Evolutionary conservation across 192 early-diverging fungal genomes (phyloP).

Genomic region (Backusella psychrophila): DNA sequence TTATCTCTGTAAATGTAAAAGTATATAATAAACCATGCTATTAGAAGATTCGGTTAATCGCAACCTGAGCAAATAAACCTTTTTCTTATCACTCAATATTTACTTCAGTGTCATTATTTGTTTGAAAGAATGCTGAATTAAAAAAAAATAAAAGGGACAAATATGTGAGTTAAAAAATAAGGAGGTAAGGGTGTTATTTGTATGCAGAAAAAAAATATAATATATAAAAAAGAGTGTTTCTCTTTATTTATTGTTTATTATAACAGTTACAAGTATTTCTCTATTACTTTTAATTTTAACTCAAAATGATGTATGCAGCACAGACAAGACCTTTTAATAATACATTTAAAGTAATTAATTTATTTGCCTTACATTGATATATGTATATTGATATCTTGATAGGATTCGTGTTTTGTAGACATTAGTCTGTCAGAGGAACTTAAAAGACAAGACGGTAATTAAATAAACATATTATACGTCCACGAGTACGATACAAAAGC

Average conservation of each 20-base stretch:
- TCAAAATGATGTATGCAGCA: slow-evolving; percentile 3
- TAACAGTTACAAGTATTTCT: neutral
- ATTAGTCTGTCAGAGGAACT: neutral
- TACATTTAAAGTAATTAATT: neutral
- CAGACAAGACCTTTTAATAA: slow-evolving; percentile 6
- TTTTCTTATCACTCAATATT: neutral
- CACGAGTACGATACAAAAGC: neutral
- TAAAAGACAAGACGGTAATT: slow-evolving; percentile 1
- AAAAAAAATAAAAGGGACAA: slow-evolving; percentile 12
- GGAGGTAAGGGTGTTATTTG: neutral
- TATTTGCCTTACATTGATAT: neutral
- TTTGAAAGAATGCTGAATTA: neutral
- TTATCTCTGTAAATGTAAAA: neutral
- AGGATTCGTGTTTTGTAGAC: slow-evolving; percentile 13
- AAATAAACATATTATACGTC: neutral
- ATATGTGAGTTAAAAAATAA: slow-evolving; percentile 12
- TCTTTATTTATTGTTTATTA: neutral
- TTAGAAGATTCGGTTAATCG: neutral
- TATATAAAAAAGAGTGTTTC: neutral
- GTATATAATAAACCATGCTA: neutral
- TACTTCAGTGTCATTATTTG: neutral
- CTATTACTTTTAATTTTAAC: neutral
- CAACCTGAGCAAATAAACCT: neutral
- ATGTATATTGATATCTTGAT: neutral
- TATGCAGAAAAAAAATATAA: neutral